These are phyloP conservation scores for Aspergillus thermomutatus DNA, from an alignment of 2,329 filamentous ascomycete species.

Conservation along the genomic window DNA sequence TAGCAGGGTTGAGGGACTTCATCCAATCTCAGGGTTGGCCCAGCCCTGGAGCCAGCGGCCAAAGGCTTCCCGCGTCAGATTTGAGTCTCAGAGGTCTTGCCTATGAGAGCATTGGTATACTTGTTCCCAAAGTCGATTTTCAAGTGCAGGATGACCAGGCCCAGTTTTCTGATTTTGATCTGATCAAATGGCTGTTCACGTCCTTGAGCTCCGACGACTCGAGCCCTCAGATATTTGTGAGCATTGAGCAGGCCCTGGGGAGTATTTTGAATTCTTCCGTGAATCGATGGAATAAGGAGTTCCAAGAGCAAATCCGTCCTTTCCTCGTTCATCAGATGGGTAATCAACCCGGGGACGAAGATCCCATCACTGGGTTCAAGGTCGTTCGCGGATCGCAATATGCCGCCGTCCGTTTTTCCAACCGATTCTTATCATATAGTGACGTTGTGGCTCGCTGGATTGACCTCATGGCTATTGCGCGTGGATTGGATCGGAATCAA, in stretches of 20 bases:
- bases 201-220: slow-evolving; percentile 78
- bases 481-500: slow-evolving; percentile 61
- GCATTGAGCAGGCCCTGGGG: slow-evolving; percentile 84
- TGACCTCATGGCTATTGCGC: slow-evolving; percentile 74
- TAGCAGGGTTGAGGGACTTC: slow-evolving; percentile 68
- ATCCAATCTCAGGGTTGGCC: slow-evolving; percentile 84
- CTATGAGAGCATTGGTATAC: slow-evolving; percentile 85
- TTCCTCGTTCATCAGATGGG: slow-evolving; percentile 69
- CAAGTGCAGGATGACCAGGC: slow-evolving; percentile 23
- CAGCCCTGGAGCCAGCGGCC: slow-evolving; percentile 48
- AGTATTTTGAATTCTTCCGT: slow-evolving; percentile 64
- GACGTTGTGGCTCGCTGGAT: slow-evolving; percentile 84
- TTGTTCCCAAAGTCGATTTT: slow-evolving; percentile 55
- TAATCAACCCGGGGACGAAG: slow-evolving; percentile 40
- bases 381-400: slow-evolving; percentile 73
- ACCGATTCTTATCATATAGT: slow-evolving; percentile 76
- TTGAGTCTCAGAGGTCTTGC: slow-evolving; percentile 70
- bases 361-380: slow-evolving; percentile 36
- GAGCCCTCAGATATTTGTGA: slow-evolving; percentile 70
- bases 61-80: slow-evolving; percentile 58
- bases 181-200: slow-evolving; percentile 74
- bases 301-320: slow-evolving; percentile 45
- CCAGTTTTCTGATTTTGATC: slow-evolving; percentile 47
- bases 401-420: slow-evolving; percentile 82
- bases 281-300: slow-evolving; percentile 40